Conservation (phyloP, 805 yeast genomes). For the Ogataea nakhonphanomensis region DNA sequence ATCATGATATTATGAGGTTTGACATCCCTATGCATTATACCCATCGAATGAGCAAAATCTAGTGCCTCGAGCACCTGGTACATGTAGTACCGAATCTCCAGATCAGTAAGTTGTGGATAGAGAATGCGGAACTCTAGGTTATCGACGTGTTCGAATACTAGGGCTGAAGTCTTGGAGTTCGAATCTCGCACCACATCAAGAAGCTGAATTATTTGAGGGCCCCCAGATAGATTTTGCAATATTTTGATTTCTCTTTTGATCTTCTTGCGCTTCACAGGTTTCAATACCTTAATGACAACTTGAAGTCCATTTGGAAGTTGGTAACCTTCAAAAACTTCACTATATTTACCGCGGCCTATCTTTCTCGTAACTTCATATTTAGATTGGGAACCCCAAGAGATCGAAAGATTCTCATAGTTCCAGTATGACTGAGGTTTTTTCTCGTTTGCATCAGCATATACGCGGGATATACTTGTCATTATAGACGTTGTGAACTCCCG, state of each 20-base stretch:
- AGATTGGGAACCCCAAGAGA: constrained; percentile 56
- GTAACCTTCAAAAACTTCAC: constrained; percentile 90
- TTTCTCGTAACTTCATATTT: constrained; percentile 69
- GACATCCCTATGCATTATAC: constrained; percentile 93
- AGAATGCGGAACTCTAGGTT: constrained; percentile 79
- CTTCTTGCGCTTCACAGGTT: constrained; percentile 91
- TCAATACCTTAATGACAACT: constrained; percentile 84
- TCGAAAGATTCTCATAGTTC: constrained; percentile 73
- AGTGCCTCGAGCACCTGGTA: constrained; percentile 76
- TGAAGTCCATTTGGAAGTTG: constrained; percentile 58
- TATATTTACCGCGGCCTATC: constrained; percentile 90
- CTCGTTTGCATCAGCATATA: constrained; percentile 72
- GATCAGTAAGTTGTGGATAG: constrained; percentile 72
- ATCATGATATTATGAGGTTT: constrained; percentile 97
- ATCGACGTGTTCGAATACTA: constrained; percentile 79
- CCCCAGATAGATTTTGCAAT: constrained; percentile 78
- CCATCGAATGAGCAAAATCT: constrained; percentile 90
- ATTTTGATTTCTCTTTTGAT: constrained; percentile 87
- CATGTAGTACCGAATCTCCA: constrained; percentile 80
- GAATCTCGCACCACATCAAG: constrained; percentile 81
- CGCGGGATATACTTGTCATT: constrained; percentile 38
- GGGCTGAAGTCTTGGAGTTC: constrained; percentile 77
- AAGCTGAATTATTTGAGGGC: constrained; percentile 75
- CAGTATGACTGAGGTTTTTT: constrained; percentile 70
- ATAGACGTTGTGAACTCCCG: no score